Conservation (phyloP, 306 rosid genomes). For the Medicago truncatula region DNA sequence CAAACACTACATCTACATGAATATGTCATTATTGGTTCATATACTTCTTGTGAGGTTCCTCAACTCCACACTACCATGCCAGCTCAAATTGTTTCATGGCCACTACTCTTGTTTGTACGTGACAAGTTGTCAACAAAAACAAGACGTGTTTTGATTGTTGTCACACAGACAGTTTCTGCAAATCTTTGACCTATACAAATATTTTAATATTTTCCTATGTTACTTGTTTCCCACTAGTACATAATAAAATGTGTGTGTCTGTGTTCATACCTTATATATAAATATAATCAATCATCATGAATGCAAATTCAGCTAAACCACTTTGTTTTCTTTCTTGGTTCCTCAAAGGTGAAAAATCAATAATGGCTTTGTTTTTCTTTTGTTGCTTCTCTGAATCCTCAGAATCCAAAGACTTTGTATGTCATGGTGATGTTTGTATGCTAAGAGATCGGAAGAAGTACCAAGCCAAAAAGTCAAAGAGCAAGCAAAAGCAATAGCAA, state of each 20-base stretch:
- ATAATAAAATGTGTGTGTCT: background rate
- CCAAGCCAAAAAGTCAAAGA: conserved; percentile 34
- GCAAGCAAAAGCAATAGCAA: conserved; percentile 31
- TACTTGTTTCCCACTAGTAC: conserved; percentile 24
- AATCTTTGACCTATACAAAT: background rate
- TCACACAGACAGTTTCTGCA: background rate
- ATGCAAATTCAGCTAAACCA: background rate
- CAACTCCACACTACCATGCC: conserved; percentile 3
- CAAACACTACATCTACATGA: no score
- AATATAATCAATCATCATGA: conserved; percentile 2
- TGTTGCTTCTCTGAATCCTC: conserved; percentile 57
- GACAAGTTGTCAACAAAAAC: conserved; percentile 20
- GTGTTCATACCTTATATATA: background rate
- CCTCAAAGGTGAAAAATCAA: background rate
- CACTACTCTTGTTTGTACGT: conserved; percentile 14
- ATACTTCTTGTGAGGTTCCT: background rate
- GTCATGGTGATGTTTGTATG: conserved; percentile 66
- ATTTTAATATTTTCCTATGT: conserved; percentile 6
- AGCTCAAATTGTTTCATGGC: conserved; percentile 8
- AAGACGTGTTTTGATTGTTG: conserved; percentile 27
- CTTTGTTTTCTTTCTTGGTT: background rate
- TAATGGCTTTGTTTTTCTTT: conserved; percentile 60
- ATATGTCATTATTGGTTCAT: background rate
- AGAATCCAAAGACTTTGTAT: conserved; percentile 49
- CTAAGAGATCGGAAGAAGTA: conserved; percentile 46